Base-by-base conservation (phyloP, 805 yeast genomes). In the Yarrowia alimentaria region DNA sequence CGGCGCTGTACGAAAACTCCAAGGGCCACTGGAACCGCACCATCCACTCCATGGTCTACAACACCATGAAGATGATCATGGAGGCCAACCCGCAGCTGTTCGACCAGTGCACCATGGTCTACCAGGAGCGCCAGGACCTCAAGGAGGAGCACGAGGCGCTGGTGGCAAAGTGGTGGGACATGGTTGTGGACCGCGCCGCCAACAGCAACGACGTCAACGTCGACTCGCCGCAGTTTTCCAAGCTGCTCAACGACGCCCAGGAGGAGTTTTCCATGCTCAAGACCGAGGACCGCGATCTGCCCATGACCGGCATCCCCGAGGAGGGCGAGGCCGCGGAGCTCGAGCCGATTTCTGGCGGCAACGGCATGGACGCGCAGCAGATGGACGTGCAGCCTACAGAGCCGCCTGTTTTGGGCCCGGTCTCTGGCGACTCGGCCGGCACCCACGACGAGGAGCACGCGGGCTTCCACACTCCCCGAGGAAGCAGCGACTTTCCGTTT, bases 1-100 rank as follows among this genome's bases (percentile, higher is more conserved):
- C 96, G 1, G 79, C 96, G 1, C 74, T 93, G 57, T 91, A 88
- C 66, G 96, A 90, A 66, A 75, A 90, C 56, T 82, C 95, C 16
- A 69, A 76, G 6, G 76, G 78, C 32, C 91, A 85, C 60, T 93
- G 99, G 99, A 93, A 93, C 67, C 78, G 93, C 60, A 88, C 95
- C 29, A 90, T 93, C 34, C 93, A 91, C 58, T 81, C 87, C 42
- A 78, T 91, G 74, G 94, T 96, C 1, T 89, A 80, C 69, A 85
- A 85, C 53, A 96, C 98, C 0, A 73, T 93, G 60, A 89, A 89
- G 65, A 83, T 87, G 52, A 90, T 93, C 62, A 80, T 90, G 81
- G 97, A 91, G 61, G 83, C 93, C 48, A 90, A 90, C 65, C 95
- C 96, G 12, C 81, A 83, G 7, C 73, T 91, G 19, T 93, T 87